Evolutionary conservation across 75 land plant species (phyloP).

Genomic region (Cryptomeria japonica): DNA sequence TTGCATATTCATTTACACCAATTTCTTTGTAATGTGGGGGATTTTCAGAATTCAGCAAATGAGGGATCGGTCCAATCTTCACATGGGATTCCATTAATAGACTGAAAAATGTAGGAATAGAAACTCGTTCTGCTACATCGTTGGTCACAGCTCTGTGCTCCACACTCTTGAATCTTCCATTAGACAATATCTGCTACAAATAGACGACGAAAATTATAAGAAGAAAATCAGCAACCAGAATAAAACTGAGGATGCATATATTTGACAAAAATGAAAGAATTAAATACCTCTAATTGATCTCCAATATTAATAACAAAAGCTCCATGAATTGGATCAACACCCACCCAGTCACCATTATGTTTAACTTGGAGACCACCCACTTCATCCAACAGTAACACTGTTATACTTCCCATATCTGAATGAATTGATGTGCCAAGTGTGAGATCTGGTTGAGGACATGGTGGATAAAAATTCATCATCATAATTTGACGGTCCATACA

Average conservation of each 20-base stretch:
- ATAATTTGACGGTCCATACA: neutral
- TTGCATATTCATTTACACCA: neutral
- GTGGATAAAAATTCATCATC: slow-evolving; percentile 36
- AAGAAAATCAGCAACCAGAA: neutral
- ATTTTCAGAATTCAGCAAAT: neutral
- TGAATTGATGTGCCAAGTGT: slow-evolving; percentile 41
- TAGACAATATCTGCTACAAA: slow-evolving; percentile 18
- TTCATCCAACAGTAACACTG: slow-evolving; percentile 38
- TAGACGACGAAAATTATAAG: neutral
- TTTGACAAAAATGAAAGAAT: neutral
- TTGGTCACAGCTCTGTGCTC: slow-evolving; percentile 33
- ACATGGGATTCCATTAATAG: neutral
- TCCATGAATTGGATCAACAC: neutral
- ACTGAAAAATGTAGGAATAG: slow-evolving; percentile 5
- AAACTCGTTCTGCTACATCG: slow-evolving; percentile 12
- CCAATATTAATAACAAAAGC: neutral
- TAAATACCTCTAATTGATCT: slow-evolving; percentile 16
- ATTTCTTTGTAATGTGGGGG: neutral
- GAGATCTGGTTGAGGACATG: slow-evolving; percentile 48
- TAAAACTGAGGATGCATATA: neutral
- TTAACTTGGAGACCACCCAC: slow-evolving; percentile 46
- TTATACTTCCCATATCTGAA: slow-evolving; percentile 32
- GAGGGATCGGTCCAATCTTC: neutral
- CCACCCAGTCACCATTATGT: slow-evolving; percentile 42
- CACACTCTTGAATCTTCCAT: slow-evolving; percentile 30